Evolutionary conservation across 140 eudicot species (phyloP), one percentile per base, ranked within the genome.

Genomic region (Anethum foeniculum): DNA sequence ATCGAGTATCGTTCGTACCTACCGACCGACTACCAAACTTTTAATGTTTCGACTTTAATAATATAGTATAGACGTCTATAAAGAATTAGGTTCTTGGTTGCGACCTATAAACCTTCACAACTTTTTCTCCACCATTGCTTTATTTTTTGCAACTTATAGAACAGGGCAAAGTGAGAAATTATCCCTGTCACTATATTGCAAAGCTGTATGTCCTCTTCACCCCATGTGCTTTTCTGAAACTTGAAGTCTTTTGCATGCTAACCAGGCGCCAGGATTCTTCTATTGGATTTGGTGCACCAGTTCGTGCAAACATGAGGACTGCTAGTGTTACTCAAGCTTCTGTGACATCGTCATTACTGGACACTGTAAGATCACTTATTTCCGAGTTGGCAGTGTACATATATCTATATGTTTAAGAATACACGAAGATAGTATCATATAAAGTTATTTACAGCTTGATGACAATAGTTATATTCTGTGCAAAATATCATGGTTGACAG

Each of bases 261-360:
- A 85, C 43, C 90, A 94, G 98, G 84, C 96, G 91, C 5, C 98
- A 94, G 77, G 98, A 94, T 73, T 90, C 98, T 76, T 94, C 98
- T 58, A 94, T 94, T 80, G 98, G 98, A 10, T 94, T 94, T 83
- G 98, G 97, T 62, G 98, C 97, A 72, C 98, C 98, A 44, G 96
- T 94, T 67, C 97, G 98, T 76, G 94, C 98, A 79, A 94, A 94
- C 85, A 94, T 94, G 97, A 90, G 98, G 82, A 85, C 91, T 0
- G 88, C 93, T 71, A 91, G 91, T 48, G 88, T 91, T 65, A 94
- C 92, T 36, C 88, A 82, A 68, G 94, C 97, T 73, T 86, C 91
- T 65, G 93, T 94, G 65, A 87, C 97, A 23, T 94, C 98, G 39
- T 88, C 98, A 47, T 89, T 94, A 82, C 82, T 94, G 83, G 98